Evolutionary conservation across 805 yeast genomes (phyloP).

Genomic region (Metschnikowia cubensis): DNA sequence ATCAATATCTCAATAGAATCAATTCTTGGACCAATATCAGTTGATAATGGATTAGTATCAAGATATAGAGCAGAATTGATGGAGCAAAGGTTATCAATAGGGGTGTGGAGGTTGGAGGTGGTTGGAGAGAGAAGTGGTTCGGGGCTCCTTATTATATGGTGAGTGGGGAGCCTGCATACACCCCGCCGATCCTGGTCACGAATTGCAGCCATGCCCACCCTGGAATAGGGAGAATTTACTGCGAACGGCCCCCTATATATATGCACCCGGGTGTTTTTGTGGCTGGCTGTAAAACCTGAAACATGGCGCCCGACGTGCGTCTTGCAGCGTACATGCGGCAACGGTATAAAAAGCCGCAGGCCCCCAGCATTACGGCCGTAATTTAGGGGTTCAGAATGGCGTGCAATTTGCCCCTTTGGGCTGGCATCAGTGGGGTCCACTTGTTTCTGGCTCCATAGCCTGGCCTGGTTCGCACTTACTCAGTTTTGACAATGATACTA

Average conservation of each 20-base stretch:
- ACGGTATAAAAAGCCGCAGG: not conserved
- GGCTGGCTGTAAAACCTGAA: constrained; percentile 1
- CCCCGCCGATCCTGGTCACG: not conserved
- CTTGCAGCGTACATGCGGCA: constrained; percentile 2
- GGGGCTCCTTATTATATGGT: not conserved
- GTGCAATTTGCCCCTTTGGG: too few species aligned
- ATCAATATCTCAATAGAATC: too few species aligned
- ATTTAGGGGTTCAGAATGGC: not conserved
- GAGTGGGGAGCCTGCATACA: not conserved
- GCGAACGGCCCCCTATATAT: not conserved
- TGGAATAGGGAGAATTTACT: not conserved
- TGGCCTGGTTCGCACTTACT: too few species aligned
- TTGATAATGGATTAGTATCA: too few species aligned
- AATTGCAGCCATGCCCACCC: not conserved
- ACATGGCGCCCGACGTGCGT: constrained; percentile 3
- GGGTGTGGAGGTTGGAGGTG: too few species aligned
- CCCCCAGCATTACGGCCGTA: not conserved
- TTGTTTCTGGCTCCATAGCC: not conserved
- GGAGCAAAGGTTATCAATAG: too few species aligned
- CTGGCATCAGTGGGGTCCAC: too few species aligned
- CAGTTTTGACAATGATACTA: too few species aligned
- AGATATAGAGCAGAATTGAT: too few species aligned
- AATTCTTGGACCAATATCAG: too few species aligned
- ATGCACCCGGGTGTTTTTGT: not conserved
- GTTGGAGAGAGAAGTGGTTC: too few species aligned